phyloP scores from a whole-genome alignment of 805 yeast genomes.

The Saccharomycopsis capsularis region DNA sequence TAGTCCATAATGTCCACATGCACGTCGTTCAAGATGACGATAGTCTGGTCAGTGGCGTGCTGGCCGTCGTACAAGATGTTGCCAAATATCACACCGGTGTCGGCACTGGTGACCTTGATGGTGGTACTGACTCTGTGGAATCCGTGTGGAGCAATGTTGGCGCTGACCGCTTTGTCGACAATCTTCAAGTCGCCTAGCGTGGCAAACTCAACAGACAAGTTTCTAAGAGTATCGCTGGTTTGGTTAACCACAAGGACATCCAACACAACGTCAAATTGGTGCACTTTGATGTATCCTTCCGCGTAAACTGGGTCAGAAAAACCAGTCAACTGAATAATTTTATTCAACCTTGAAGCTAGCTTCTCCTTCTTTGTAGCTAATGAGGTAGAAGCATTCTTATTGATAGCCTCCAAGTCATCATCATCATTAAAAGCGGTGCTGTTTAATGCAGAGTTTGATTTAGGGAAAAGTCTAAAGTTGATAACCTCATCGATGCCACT shows the following conservation, averaged over 20 bases:
- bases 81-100: slow-evolving; percentile 97
- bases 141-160: slow-evolving; percentile 95
- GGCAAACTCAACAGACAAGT: slow-evolving; percentile 89
- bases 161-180: slow-evolving; percentile 82
- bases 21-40: slow-evolving; percentile 88
- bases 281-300: slow-evolving; percentile 93
- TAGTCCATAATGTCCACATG: slow-evolving; percentile 97
- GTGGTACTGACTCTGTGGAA: slow-evolving; percentile 87
- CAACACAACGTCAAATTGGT: slow-evolving; percentile 90
- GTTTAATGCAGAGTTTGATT: slow-evolving; percentile 24
- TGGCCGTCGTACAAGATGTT: slow-evolving; percentile 95
- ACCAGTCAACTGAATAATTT: slow-evolving; percentile 93
- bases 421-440: slow-evolving; percentile 36
- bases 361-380: slow-evolving; percentile 43
- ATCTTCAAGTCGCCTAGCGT: slow-evolving; percentile 94
- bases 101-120: slow-evolving; percentile 91
- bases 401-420: slow-evolving; percentile 20
- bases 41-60: slow-evolving; percentile 81
- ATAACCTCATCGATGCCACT: slow-evolving; percentile 76
- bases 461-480: slow-evolving; percentile 55
- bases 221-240: slow-evolving; percentile 83
- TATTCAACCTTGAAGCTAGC: slow-evolving; percentile 71
- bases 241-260: slow-evolving; percentile 94
- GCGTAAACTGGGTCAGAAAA: slow-evolving; percentile 97
- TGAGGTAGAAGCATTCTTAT: slow-evolving; percentile 11